Evolutionary conservation across 225 moss, liverwort and hornwort genomes (phyloP), one percentile per base, ranked within the genome.

Genomic region (Straminergon stramineum): DNA sequence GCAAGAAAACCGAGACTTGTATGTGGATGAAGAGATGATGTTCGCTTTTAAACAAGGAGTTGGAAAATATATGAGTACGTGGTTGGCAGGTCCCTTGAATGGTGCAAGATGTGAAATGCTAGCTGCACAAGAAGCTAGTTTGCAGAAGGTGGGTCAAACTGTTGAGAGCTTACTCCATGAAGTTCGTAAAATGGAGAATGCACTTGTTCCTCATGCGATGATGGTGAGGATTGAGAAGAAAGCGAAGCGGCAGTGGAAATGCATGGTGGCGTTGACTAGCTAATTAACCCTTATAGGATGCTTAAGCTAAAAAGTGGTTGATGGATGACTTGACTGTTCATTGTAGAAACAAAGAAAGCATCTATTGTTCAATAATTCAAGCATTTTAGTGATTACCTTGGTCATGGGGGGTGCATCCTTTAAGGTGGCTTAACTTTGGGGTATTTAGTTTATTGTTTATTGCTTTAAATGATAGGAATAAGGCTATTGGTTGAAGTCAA

Each of bases 11-110:
- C 28, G 7, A 30, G 15, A 4, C 1, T n/a, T 30, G 16, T 11
- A 11, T 16, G 1, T 1, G 0, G 0, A 0, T 0, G 53, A 86
- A 53, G 22, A 52, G 7, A 2, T n/a, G 17, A 2, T 64, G 2
- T 3, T 16, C 8, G 1, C 0, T 10, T 27, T 77, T 2, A 48
- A 17, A 19, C 6, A 77, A 10, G 8, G 8, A 5, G 23, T 39
- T n/a, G 12, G 2, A 3, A 52, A 16, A 15, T 2, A 8, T 3
- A 8, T 65, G 8, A 21, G 39, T n/a, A 15, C 4, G 0, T 86
- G 64, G 86, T 8, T 13, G 9, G 35, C 35, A 17, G 35, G 17
- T 18, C 48, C 45, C 13, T 74, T 61, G 8, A 7, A 4, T 27
- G 2, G 1, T 13, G 26, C 43, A 24, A 45, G 60, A 73, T 6